Base-by-base conservation (phyloP, 352 stramenopile genomes). In the Globisporangium irregulare region DNA sequence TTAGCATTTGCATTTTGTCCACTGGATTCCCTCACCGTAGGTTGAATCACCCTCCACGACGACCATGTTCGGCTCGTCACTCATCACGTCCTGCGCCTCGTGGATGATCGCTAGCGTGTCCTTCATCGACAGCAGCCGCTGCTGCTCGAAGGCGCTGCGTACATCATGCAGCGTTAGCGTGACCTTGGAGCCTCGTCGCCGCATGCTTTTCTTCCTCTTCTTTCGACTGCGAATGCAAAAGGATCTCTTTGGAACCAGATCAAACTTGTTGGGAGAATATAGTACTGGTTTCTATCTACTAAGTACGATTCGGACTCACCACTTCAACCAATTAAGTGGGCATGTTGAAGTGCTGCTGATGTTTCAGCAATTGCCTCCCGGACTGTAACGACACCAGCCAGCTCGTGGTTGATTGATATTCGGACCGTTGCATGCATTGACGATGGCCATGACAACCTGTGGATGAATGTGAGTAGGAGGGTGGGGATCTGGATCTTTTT, bases 71-170 rank as follows among this genome's bases (percentile, higher is more conserved):
- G 68, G 75, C 66, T 95, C 85, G 8, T 72, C 62, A 46, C 74
- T 70, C 75, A 95, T 80, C 12, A 85, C 20, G 41, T 81, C 76
- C 67, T 92, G 85, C 50, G 82, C 82, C 41, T 86, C 78, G 43
- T 93, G 81, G 64, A 95, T 89, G 57, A 95, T 71, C 15, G 46
- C 64, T 20, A 93, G 76, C 29, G 82, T 75, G 57, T 89, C 80
- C 18, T 79, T 76, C 22, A 91, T 77, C 0, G 81, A 66, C n/a
- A 93, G 75, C 58, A 73, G 56, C 18, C 53, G 68, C 73, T 93
- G 85, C 59, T 86, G 73, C 64, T 89, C 73, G 69, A 93, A 95
- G n/a, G 82, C 66, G 34, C 22, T 59, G 32, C 82, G 79, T 46
- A 89, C 55, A 10, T 73, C 68, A 24, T 20, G 69, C 25, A 87